Evolutionary conservation across 345 rosid genomes (phyloP).

Genomic region (Luvunga scandens): DNA sequence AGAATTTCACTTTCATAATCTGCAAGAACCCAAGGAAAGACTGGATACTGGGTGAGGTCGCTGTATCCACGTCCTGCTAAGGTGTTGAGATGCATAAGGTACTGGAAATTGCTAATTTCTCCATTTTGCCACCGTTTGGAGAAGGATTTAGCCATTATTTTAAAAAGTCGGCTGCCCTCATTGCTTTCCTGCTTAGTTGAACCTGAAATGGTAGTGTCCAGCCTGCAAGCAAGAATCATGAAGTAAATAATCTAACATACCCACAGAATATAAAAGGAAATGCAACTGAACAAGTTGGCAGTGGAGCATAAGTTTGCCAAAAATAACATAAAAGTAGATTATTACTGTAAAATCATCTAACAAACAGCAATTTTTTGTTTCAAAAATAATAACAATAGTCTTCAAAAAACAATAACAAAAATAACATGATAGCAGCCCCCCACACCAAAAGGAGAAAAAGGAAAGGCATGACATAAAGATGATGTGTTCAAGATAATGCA

Average conservation of each 20-base stretch:
- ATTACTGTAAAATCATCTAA: not conserved
- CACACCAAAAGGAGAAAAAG: not conserved
- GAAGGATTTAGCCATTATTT: slow-evolving; percentile 89
- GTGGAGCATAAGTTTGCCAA: slow-evolving; percentile 1
- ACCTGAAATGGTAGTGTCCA: slow-evolving; percentile 97
- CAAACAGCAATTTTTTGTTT: not conserved
- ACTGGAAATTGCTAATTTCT: slow-evolving; percentile 98
- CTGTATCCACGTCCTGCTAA: slow-evolving; percentile 99
- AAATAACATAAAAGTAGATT: not conserved
- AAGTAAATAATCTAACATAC: slow-evolving; percentile 19
- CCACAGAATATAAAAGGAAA: slow-evolving; percentile 20
- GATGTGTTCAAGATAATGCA: not conserved
- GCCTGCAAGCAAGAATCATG: slow-evolving; percentile 43
- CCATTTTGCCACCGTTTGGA: slow-evolving; percentile 99
- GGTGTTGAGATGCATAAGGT: slow-evolving; percentile 99
- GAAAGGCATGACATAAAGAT: not conserved
- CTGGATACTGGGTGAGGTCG: slow-evolving; percentile 99
- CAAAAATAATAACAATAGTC: not conserved
- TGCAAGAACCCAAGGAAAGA: slow-evolving; percentile 98
- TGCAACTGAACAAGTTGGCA: slow-evolving; percentile 2
- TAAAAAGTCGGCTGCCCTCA: slow-evolving; percentile 94
- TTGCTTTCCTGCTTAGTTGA: slow-evolving; percentile 83
- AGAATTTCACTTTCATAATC: slow-evolving; percentile 91
- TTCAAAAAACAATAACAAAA: not conserved
- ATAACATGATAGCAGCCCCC: not conserved